Percentiles rank a stretch among this genome's conserved stretches.
phyloP scores from a whole-genome alignment of 352 stramenopile species.

The Phytopythium kandeliae region DNA sequence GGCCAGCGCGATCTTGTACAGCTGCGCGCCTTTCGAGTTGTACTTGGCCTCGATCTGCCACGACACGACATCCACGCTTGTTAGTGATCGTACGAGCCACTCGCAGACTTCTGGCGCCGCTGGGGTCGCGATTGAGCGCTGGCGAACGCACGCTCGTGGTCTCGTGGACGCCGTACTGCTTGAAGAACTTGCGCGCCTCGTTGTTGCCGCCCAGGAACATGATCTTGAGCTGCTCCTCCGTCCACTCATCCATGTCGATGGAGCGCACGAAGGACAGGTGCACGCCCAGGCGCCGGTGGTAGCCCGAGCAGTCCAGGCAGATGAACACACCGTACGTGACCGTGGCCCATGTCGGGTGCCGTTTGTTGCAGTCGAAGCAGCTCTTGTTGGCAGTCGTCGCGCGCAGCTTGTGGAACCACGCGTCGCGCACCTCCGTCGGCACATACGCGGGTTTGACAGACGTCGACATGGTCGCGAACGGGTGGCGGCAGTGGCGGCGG shows the following conservation, averaged over 20 bases:
- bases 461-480: conserved; percentile 11
- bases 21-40: conserved; percentile 84
- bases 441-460: conserved; percentile 65
- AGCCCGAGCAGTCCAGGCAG: conserved; percentile 93
- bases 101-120: not conserved
- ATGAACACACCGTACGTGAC: conserved; percentile 96
- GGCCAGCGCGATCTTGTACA: conserved; percentile 81
- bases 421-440: conserved; percentile 63
- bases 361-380: conserved; percentile 96
- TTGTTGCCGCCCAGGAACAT: conserved; percentile 94
- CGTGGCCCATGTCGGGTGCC: conserved; percentile 94
- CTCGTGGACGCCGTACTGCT: conserved; percentile 83
- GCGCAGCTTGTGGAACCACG: conserved; percentile 85
- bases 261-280: conserved; percentile 94
- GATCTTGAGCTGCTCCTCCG: conserved; percentile 88
- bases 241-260: conserved; percentile 96
- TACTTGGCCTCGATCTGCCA: conserved; percentile 88
- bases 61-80: not conserved
- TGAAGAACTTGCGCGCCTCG: conserved; percentile 93
- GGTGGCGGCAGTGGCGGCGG: too few relatives aligned
- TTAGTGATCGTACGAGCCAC: not conserved
- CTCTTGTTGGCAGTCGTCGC: conserved; percentile 75
- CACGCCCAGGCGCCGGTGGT: conserved; percentile 91
- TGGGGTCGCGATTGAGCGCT: not conserved
- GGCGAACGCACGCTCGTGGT: conserved; percentile 73